These are phyloP conservation scores for Lichtheimia ramosa DNA, from an alignment of 371 early-diverging fungal genomes.

Conservation along the genomic window DNA sequence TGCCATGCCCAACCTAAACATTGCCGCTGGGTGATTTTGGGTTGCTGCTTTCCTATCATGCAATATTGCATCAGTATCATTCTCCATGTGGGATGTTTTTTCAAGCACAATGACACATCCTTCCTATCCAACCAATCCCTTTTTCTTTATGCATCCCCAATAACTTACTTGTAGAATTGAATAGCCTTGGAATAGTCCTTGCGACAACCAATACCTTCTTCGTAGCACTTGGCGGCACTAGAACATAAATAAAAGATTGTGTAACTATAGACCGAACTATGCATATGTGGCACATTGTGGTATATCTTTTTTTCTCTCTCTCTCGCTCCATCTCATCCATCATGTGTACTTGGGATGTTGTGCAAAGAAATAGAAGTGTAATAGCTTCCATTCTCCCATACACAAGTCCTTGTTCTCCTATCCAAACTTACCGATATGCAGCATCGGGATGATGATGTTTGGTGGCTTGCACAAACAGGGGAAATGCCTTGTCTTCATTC, in stretches of 20 bases:
- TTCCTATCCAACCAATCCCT: not conserved
- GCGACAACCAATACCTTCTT: constrained; percentile 64
- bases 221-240: constrained; percentile 69
- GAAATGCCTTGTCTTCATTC: constrained; percentile 68
- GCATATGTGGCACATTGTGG: too few species aligned
- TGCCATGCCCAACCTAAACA: constrained; percentile 71
- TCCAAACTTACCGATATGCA: constrained; percentile 49
- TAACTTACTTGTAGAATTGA: constrained; percentile 64
- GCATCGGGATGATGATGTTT: constrained; percentile 71
- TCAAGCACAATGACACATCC: not conserved
- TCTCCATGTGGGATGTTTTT: too few species aligned
- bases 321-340: too few species aligned
- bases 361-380: too few species aligned
- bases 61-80: not conserved
- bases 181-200: constrained; percentile 63
- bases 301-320: too few species aligned
- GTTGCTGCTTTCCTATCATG: constrained; percentile 64
- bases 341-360: too few species aligned
- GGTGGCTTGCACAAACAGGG: constrained; percentile 66
- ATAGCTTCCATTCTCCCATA: too few species aligned
- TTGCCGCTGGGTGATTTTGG: constrained; percentile 67
- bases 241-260: not conserved
- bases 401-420: too few species aligned
- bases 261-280: constrained; percentile 8
- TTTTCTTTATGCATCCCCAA: not conserved